Percentiles rank a stretch among this genome's conserved stretches.
Evolutionary conservation across 2,329 filamentous ascomycete species (phyloP).

Genomic region (Teratosphaeriaceae sp.): DNA sequence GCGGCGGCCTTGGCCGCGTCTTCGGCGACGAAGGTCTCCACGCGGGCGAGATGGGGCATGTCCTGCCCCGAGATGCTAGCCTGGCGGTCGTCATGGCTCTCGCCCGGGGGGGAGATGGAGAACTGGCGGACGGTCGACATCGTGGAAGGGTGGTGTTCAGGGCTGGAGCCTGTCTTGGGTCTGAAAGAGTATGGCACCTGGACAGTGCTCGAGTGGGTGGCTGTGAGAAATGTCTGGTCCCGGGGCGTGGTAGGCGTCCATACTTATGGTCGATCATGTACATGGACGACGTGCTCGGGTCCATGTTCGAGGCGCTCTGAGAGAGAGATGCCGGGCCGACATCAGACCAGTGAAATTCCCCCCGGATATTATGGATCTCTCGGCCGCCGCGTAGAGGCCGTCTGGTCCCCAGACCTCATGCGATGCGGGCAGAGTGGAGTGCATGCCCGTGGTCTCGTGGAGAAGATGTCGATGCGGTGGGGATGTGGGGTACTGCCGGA

Average conservation of each 20-base stretch:
- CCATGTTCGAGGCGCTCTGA: not conserved
- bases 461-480: not conserved
- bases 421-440: not conserved
- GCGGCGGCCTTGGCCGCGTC: conserved; percentile 4
- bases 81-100: not conserved
- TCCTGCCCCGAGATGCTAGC: not conserved
- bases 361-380: not conserved
- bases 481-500: too few species aligned
- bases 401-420: not conserved
- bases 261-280: not conserved
- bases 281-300: not conserved
- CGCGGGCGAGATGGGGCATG: conserved; percentile 1
- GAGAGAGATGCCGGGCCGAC: not conserved
- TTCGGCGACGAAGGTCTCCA: conserved; percentile 1
- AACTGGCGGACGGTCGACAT: not conserved
- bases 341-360: not conserved
- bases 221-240: not conserved
- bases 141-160: not conserved
- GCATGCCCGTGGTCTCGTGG: not conserved
- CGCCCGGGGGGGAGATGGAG: not conserved
- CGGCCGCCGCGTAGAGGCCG: too few species aligned
- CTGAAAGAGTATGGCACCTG: not conserved
- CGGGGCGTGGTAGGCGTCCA: not conserved
- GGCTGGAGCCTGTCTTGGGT: not conserved
- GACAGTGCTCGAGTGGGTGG: not conserved